Base-by-base conservation (phyloP, 2,329 filamentous ascomycete genomes). In the Xylaria multiplex region DNA sequence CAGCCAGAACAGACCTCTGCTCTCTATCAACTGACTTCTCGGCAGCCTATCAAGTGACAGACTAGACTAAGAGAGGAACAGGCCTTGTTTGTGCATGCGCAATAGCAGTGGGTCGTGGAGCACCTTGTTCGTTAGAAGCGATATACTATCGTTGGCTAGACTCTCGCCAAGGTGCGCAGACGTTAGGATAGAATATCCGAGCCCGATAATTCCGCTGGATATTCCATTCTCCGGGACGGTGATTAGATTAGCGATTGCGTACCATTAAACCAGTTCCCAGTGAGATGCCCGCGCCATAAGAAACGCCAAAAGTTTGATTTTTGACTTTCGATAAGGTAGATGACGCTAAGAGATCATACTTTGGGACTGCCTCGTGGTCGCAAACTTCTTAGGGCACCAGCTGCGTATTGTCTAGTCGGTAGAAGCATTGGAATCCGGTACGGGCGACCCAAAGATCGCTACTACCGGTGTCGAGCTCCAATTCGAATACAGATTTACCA, bases 81-180 rank as follows among this genome's bases (percentile, higher is more conserved):
- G 30, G 50, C 59, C 59, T 49, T 62, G 59, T 5, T 16, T 30
- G 9, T 55, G 40, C 59, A 62, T 62, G 22, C 11, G 50, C 8
- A 55, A 62, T 3, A 62, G 43, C 13, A 62, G 32, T 19, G 50
- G 59, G 13, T 55, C 32, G 19, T 61, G 54, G 14, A 48, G 24
- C 24, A 48, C 42, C 42, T 61, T 61, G 19, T 61, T 61, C 48
- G 59, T 61, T 19, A 61, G 49, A 5, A 61, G 49, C 11, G 59
- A 62, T 48, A 62, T 19, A 22, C 42, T 62, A 14, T 62, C 59
- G 46, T 55, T 56, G 19, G 59, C 30, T 9, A 48, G 32, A 22
- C 30, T 49, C 2, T 19, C 32, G 2, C 59, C 52, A 14, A 50
- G 50, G 32, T 62, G 59, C 24, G 59, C 59, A 9, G 59, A 56